phyloP scores from a whole-genome alignment of 164 flowering plant genomes.

The Pachysandra terminalis region DNA sequence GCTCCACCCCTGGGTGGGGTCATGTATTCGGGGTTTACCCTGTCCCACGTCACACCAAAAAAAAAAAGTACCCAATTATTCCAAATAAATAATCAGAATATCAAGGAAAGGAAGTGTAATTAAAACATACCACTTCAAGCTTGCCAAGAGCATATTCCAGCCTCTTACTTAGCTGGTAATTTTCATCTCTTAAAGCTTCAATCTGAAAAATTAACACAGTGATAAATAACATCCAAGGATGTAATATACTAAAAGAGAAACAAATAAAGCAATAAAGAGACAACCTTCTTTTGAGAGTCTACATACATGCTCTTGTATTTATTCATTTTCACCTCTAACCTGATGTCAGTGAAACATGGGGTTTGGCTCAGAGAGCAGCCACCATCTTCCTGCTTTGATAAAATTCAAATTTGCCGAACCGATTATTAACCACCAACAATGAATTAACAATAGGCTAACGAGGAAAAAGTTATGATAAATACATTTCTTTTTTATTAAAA shows the following conservation, averaged over 20 bases:
- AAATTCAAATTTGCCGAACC: background rate
- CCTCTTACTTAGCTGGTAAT: conserved; percentile 26
- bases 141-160: conserved; percentile 34
- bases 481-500: too few species aligned
- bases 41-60: too few species aligned
- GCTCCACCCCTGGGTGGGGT: too few species aligned
- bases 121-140: conserved; percentile 36
- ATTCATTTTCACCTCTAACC: background rate
- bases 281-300: conserved; percentile 45
- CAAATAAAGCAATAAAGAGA: background rate
- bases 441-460: background rate
- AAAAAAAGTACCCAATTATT: too few species aligned
- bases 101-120: background rate
- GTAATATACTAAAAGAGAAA: background rate
- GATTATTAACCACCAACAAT: background rate
- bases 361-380: conserved; percentile 2
- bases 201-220: conserved; percentile 22
- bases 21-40: too few species aligned
- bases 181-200: conserved; percentile 35
- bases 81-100: background rate
- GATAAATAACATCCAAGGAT: background rate
- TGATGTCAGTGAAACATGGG: conserved; percentile 3
- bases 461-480: background rate
- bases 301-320: conserved; percentile 33
- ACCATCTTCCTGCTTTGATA: conserved; percentile 14